Percentiles rank a stretch among this genome's conserved stretches.
These are phyloP conservation scores for Bruguiera parviflora DNA, from an alignment of 345 rosid species.

Conservation along the genomic window DNA sequence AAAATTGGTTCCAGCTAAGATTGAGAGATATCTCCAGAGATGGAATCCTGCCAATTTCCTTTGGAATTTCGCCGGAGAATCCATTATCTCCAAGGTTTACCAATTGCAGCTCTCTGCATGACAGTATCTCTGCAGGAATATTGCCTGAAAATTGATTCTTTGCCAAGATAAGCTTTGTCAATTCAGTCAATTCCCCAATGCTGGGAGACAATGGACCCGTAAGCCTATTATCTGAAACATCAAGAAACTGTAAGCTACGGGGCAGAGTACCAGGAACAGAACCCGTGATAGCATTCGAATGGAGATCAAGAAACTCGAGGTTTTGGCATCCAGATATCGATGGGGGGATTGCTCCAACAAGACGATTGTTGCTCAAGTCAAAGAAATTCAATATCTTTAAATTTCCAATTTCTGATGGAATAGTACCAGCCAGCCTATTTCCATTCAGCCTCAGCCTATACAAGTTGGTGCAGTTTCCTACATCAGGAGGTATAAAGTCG, in stretches of 20 bases:
- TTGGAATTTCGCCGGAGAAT: conserved; percentile 76
- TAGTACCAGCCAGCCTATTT: conserved; percentile 66
- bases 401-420: conserved; percentile 73
- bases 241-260: conserved; percentile 55
- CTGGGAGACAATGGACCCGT: conserved; percentile 53
- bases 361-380: conserved; percentile 65
- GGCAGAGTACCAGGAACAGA: conserved; percentile 65
- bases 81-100: conserved; percentile 66
- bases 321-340: conserved; percentile 52
- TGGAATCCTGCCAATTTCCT: conserved; percentile 66
- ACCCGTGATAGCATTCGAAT: conserved; percentile 72
- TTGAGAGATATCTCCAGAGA: conserved; percentile 81
- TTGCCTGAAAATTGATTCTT: conserved; percentile 63
- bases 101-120: conserved; percentile 70
- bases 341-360: conserved; percentile 63
- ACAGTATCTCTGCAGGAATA: conserved; percentile 63
- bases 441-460: conserved; percentile 61
- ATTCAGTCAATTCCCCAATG: conserved; percentile 59
- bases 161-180: conserved; percentile 73
- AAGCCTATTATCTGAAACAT: conserved; percentile 70
- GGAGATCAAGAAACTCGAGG: conserved; percentile 74
- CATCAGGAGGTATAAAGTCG: conserved; percentile 70
- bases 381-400: conserved; percentile 63
- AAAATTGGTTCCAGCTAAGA: conserved; percentile 72
- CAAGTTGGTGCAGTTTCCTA: conserved; percentile 74